Conservation (phyloP, 2,329 filamentous ascomycete genomes). For the Phialophora macrospora region DNA sequence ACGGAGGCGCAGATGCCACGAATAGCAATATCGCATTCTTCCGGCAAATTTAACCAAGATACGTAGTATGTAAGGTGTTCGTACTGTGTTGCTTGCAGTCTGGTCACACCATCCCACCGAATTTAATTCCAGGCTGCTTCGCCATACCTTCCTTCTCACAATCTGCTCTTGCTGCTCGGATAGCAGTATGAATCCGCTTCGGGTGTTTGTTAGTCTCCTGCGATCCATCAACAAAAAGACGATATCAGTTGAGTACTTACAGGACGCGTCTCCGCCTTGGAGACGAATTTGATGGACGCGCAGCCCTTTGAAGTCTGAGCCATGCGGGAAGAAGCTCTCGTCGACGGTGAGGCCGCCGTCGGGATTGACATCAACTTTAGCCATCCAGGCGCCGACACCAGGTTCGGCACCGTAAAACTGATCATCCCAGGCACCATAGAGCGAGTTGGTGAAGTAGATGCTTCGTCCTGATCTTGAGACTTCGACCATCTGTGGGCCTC, state of each 20-base stretch:
- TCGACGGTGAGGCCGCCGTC: slow-evolving; percentile 10
- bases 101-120: background rate
- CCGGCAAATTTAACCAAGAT: too few relatives aligned
- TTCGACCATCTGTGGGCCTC: slow-evolving; percentile 18
- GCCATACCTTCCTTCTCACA: slow-evolving; percentile 1
- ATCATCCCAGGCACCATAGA: slow-evolving; percentile 17
- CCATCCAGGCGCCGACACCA: slow-evolving; percentile 15
- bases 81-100: slow-evolving; percentile 1
- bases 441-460: slow-evolving; percentile 19
- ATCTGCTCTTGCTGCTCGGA: background rate
- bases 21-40: background rate
- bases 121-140: too few relatives aligned
- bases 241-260: background rate
- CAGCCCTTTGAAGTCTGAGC: slow-evolving; percentile 6
- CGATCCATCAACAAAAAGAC: background rate
- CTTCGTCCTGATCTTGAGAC: slow-evolving; percentile 13
- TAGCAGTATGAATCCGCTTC: slow-evolving; percentile 17
- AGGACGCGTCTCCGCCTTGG: slow-evolving; percentile 17
- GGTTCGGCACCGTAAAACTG: slow-evolving; percentile 11
- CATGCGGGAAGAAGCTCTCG: slow-evolving; percentile 15
- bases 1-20: background rate
- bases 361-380: slow-evolving; percentile 11
- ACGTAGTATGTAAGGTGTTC: too few relatives aligned
- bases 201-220: background rate
- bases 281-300: slow-evolving; percentile 18